Conservation (phyloP, 2,329 filamentous ascomycete species). For the Ascochyta koolunga region DNA sequence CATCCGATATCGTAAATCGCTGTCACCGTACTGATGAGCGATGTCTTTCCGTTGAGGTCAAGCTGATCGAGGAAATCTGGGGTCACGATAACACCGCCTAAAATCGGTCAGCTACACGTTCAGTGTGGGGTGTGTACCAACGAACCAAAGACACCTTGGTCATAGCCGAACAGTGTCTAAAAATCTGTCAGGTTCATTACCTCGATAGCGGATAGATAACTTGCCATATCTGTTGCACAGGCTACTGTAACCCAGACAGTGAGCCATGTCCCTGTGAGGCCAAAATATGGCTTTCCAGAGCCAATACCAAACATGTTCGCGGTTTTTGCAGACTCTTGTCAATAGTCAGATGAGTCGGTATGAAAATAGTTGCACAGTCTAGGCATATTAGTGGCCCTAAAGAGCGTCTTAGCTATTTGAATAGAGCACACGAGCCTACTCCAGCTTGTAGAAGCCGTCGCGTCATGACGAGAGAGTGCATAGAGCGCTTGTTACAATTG, state of each 20-base stretch:
- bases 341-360: background rate
- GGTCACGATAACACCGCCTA: constrained; percentile 61
- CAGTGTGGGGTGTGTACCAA: background rate
- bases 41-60: constrained; percentile 51
- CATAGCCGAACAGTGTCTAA: constrained; percentile 47
- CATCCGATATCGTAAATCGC: constrained; percentile 66
- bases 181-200: constrained; percentile 21
- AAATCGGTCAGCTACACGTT: background rate
- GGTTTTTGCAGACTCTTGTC: too few relatives aligned
- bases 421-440: background rate
- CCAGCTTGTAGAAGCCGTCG: background rate
- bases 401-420: constrained; percentile 1
- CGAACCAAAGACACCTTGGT: constrained; percentile 60
- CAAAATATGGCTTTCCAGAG: constrained; percentile 56
- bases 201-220: background rate
- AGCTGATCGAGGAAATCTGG: constrained; percentile 59
- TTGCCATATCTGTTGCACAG: constrained; percentile 30
- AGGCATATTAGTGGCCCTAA: background rate
- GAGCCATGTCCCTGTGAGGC: constrained; percentile 61
- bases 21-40: constrained; percentile 56
- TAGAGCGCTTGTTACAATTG: constrained; percentile 6
- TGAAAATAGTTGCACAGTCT: background rate
- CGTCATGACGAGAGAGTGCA: constrained; percentile 16
- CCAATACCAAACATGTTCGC: constrained; percentile 18
- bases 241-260: constrained; percentile 61